Evolutionary conservation across 2,329 filamentous ascomycete genomes (phyloP).

Genomic region (Pseudogymnoascus sp.): DNA sequence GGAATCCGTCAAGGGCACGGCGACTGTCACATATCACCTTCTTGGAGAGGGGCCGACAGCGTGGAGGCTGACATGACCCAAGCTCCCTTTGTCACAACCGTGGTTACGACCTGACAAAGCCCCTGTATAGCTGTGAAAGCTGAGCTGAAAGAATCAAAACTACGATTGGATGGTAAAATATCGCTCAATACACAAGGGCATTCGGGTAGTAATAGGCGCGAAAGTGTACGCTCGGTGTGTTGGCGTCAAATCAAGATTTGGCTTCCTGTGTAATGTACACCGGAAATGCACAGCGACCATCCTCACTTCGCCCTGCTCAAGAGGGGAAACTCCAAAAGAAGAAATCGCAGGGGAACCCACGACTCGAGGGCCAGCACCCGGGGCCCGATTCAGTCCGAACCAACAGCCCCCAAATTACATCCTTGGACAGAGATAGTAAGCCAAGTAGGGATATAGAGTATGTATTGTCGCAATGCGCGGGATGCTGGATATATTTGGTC

Average conservation of each 20-base stretch:
- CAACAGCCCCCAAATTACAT: background rate
- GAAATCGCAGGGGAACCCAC: background rate
- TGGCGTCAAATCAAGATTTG: background rate
- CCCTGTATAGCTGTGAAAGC: background rate
- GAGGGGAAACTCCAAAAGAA: background rate
- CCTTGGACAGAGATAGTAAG: slow-evolving; percentile 3
- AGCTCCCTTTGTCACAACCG: background rate
- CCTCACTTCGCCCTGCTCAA: background rate
- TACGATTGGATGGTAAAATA: background rate
- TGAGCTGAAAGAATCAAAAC: background rate
- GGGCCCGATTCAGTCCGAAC: background rate
- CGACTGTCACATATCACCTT: background rate
- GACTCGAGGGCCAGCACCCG: background rate
- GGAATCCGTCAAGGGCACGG: background rate
- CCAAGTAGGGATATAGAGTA: background rate
- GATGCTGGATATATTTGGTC: background rate
- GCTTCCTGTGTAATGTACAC: background rate
- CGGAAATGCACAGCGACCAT: background rate
- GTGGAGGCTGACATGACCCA: background rate
- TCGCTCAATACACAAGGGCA: background rate
- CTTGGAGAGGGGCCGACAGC: background rate
- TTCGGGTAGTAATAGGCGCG: background rate
- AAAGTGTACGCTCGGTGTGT: background rate
- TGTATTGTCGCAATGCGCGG: background rate
- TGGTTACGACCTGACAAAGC: background rate